These are phyloP conservation scores for Jatropha curcas DNA, from an alignment of 345 rosid species.

Conservation along the genomic window DNA sequence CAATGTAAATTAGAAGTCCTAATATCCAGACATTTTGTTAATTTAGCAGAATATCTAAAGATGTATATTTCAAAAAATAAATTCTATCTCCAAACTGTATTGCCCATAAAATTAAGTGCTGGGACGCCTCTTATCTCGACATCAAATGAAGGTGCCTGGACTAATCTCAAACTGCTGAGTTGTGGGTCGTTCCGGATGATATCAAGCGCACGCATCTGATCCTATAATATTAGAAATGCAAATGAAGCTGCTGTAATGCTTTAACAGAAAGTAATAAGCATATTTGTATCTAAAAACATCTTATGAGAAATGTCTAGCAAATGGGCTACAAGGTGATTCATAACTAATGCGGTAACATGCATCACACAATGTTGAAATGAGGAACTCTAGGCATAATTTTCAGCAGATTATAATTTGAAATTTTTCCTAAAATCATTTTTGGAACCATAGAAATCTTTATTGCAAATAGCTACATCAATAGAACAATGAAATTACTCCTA, in stretches of 20 bases:
- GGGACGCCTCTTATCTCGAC: constrained; percentile 82
- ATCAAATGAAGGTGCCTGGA: constrained; percentile 60
- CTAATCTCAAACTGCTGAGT: constrained; percentile 51
- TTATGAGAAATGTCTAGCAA: background rate
- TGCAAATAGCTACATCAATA: too few relatives aligned
- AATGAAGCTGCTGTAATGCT: background rate
- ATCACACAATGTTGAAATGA: background rate
- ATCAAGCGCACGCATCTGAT: constrained; percentile 56
- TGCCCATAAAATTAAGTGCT: constrained; percentile 76
- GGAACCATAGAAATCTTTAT: too few relatives aligned
- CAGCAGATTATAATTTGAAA: background rate
- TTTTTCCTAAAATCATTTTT: too few relatives aligned
- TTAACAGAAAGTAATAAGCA: background rate
- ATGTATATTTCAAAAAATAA: background rate
- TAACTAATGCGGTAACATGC: background rate
- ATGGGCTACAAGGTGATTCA: background rate
- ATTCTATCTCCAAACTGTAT: constrained; percentile 57
- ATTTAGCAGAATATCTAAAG: background rate
- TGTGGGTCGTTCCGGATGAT: constrained; percentile 50
- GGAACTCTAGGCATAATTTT: background rate
- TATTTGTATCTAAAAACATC: background rate
- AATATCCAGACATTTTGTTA: background rate
- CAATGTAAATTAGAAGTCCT: background rate
- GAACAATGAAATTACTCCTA: too few relatives aligned
- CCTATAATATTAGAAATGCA: constrained; percentile 43